A percentile compares a stretch with the other conserved stretches of the same genome.
Evolutionary conservation across 1,139 yeast genomes (phyloP).

Genomic region (Magnusiomyces fungicola): DNA sequence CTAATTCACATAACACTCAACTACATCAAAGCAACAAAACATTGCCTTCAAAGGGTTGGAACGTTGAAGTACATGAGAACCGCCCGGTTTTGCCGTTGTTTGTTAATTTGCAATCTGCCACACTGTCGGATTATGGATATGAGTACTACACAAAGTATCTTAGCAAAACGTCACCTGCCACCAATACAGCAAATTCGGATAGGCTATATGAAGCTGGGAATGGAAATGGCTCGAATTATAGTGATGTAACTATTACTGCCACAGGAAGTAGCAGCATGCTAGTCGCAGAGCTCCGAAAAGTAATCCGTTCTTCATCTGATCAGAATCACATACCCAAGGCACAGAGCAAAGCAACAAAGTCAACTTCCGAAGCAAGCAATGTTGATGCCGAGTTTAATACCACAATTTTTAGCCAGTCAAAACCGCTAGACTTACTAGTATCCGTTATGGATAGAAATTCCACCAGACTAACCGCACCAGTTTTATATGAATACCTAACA

Average conservation of each 20-base stretch:
- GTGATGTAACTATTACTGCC: background rate
- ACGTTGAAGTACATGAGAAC: no score
- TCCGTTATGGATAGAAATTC: slow-evolving; percentile 5
- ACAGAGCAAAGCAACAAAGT: no score
- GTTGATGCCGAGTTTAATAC: background rate
- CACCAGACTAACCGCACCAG: background rate
- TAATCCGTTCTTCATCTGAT: no score
- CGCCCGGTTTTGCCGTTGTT: background rate
- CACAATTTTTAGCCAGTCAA: background rate
- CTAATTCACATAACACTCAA: no score
- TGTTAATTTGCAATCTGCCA: background rate
- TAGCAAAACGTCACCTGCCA: no score
- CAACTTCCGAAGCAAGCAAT: no score
- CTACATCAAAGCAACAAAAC: no score
- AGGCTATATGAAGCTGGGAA: background rate
- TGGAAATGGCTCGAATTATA: background rate
- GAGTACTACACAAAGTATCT: background rate
- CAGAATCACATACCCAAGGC: background rate
- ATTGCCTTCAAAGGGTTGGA: no score
- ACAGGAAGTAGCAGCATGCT: slow-evolving; percentile 3
- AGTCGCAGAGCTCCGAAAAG: slow-evolving; percentile 7
- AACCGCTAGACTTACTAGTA: slow-evolving; percentile 8
- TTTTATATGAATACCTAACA: slow-evolving; percentile 5
- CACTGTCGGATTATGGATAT: background rate
- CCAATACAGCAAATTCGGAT: no score